phyloP scores from a whole-genome alignment of 768 basidiomycete species.

The Coprinopsis cinerea region DNA sequence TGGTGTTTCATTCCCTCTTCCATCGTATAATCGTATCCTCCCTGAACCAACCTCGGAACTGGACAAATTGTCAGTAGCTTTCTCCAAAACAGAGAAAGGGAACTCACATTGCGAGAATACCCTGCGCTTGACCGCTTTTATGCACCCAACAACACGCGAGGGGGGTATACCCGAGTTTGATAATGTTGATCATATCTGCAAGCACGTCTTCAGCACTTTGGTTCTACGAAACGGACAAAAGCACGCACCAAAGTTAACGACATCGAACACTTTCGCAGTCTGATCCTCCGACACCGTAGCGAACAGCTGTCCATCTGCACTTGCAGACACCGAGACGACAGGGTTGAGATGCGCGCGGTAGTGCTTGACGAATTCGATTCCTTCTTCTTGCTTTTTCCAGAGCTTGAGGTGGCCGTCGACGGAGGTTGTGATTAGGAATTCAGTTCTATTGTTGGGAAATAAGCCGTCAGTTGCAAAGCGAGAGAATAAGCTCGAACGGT shows the following conservation, averaged over 20 bases:
- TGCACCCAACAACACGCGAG: conserved; percentile 96
- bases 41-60: conserved; percentile 79
- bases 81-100: not conserved
- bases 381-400: conserved; percentile 98
- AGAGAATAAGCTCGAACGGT: not conserved
- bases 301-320: conserved; percentile 87
- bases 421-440: conserved; percentile 92
- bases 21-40: conserved; percentile 85
- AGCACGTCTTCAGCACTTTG: conserved; percentile 1
- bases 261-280: conserved; percentile 93
- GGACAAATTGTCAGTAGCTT: conserved; percentile 16
- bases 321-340: conserved; percentile 75
- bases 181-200: conserved; percentile 97
- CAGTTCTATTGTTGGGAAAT: conserved; percentile 67
- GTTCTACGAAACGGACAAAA: not conserved
- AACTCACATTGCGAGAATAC: conserved; percentile 79
- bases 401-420: conserved; percentile 92
- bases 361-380: conserved; percentile 98
- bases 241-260: conserved; percentile 88
- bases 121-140: conserved; percentile 77
- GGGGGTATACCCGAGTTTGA: conserved; percentile 82
- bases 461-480: not conserved
- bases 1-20: conserved; percentile 75
- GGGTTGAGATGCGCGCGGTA: conserved; percentile 88
- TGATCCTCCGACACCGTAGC: conserved; percentile 91